Percentiles rank a stretch among this genome's conserved stretches.
Evolutionary conservation across 768 basidiomycete genomes (phyloP).

Genomic region (Boletus sp.): DNA sequence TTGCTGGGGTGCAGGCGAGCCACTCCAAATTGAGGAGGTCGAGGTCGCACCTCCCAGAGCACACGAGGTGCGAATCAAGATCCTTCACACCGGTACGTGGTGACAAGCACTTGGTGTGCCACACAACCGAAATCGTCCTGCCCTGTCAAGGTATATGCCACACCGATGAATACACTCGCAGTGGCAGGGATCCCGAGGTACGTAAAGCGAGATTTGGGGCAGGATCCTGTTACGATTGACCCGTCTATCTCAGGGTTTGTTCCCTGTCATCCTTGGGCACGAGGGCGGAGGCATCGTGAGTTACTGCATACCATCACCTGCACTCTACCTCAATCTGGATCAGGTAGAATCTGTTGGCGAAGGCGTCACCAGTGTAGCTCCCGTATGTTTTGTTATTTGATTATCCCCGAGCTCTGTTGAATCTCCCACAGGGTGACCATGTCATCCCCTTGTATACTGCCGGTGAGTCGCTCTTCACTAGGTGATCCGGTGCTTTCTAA

Average conservation of each 20-base stretch:
- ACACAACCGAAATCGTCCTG: not conserved
- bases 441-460: slow-evolving; percentile 97
- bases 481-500: not conserved
- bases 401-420: not conserved
- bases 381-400: slow-evolving; percentile 34
- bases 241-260: slow-evolving; percentile 56
- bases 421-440: slow-evolving; percentile 70
- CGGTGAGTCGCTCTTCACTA: slow-evolving; percentile 43
- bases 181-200: slow-evolving; percentile 94
- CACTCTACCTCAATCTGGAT: not conserved
- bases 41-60: slow-evolving; percentile 89
- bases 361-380: slow-evolving; percentile 78
- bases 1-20: slow-evolving; percentile 91
- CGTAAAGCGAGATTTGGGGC: slow-evolving; percentile 9
- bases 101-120: not conserved
- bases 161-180: slow-evolving; percentile 96
- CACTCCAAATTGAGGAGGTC: slow-evolving; percentile 84
- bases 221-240: not conserved
- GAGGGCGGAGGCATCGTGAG: slow-evolving; percentile 89
- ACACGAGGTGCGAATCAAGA: slow-evolving; percentile 90
- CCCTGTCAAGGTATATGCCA: slow-evolving; percentile 81
- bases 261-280: slow-evolving; percentile 92
- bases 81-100: slow-evolving; percentile 79
- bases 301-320: slow-evolving; percentile 2
- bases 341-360: slow-evolving; percentile 98